Evolutionary conservation across 257 asterid species (phyloP), one percentile per base, ranked within the genome.

Genomic region (Nicotiana obtusifolia): DNA sequence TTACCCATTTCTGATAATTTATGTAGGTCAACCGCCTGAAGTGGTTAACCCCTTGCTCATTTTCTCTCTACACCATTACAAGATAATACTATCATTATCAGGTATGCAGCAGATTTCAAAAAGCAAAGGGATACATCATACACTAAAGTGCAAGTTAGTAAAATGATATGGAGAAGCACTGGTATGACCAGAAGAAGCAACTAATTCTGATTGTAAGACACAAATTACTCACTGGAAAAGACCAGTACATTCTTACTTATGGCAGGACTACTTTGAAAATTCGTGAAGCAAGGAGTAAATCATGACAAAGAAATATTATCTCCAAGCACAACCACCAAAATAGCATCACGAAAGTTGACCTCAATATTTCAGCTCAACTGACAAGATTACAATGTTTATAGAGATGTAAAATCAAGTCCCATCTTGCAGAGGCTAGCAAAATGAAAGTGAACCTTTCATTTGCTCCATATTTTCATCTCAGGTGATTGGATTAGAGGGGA

Each of bases 1-100:
- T 89, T 94, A 49, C 98, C 98, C 98, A 93, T 93, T 75, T 84
- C 87, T 85, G 82, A 54, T 35, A 76, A 82, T 81, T 61, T 83
- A 88, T 81, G 71, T 69, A 82, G 80, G 78, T 84, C 87, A 87
- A 86, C 89, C 89, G 85, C 90, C 85, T 49, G 84, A 79, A 69
- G 81, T 87, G 86, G 84, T 75, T 71, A 59, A 89, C 67, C 64
- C 86, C 85, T 84, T 81, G 90, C 62, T 85, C 98, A 92, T 92
- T 64, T 79, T 81, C 54, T 80, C 80, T 85, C 86, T 80, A 89
- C 88, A 75, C 84, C 84, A 30, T 71, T 60, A 60, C 35, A 82
- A 68, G 64, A 35, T 73, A 28, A 47, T 11, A 82, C 17, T 75
- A 66, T 19, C 68, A 76, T 24, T 13, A 80, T 30, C 28, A 65